Percentiles rank a stretch among this genome's conserved stretches.
These are phyloP conservation scores for Cylindrotheca closterium DNA, from an alignment of 108 stramenopile species.

Conservation along the genomic window DNA sequence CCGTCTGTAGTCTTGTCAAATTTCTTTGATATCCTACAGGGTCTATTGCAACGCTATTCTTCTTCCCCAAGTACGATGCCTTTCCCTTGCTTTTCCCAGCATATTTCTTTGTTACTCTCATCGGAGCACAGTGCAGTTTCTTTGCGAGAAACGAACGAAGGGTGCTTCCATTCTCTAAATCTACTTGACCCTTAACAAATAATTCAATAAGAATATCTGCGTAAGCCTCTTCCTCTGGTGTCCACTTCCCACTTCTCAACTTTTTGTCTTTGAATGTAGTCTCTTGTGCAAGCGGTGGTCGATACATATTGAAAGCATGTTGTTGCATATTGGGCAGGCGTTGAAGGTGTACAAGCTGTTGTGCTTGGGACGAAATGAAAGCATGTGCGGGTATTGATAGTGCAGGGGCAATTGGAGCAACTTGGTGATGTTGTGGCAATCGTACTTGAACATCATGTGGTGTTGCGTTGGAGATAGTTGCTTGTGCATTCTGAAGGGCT, in stretches of 20 bases:
- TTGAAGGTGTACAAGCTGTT: no score
- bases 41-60: constrained; percentile 2
- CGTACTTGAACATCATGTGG: no score
- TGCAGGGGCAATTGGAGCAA: no score
- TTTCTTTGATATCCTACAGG: constrained; percentile 5
- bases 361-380: no score
- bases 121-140: constrained; percentile 93
- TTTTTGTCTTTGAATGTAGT: background rate
- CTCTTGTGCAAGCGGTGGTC: no score
- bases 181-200: constrained; percentile 85
- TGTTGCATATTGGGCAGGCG: no score
- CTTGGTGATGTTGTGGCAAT: no score
- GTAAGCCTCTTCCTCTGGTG: constrained; percentile 89
- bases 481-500: no score
- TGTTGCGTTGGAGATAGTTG: no score
- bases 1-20: constrained; percentile 2
- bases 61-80: constrained; percentile 25
- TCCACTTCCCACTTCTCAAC: constrained; percentile 80
- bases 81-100: constrained; percentile 50
- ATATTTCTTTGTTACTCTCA: constrained; percentile 92
- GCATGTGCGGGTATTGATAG: no score
- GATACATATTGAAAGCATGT: no score
- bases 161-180: constrained; percentile 87
- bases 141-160: constrained; percentile 85
- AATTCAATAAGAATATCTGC: constrained; percentile 80